Evolutionary conservation across 495 filamentous ascomycete genomes (phyloP).

Genomic region (Hyphodiscus hymeniophilus): DNA sequence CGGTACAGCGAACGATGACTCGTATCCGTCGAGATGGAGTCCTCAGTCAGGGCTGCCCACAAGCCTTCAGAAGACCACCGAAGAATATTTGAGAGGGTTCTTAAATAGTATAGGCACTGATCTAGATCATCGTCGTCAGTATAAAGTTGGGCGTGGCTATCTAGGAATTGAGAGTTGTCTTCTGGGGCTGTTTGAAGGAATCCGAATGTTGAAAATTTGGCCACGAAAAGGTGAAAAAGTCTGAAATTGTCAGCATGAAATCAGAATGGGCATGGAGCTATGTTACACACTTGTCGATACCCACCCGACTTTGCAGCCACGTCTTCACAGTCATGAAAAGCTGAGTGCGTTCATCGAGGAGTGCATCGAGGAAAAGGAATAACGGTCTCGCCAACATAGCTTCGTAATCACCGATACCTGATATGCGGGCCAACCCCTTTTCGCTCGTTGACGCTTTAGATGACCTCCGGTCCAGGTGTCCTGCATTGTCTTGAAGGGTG

Average conservation of each 20-base stretch:
- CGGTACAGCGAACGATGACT: conserved; percentile 28
- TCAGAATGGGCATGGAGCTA: conserved; percentile 11
- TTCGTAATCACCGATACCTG: conserved; percentile 46
- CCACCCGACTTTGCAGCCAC: conserved; percentile 73
- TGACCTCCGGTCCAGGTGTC: conserved; percentile 32
- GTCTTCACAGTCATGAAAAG: conserved; percentile 64
- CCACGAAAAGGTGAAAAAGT: conserved; percentile 46
- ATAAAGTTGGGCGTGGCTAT: conserved; percentile 24
- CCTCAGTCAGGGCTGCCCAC: conserved; percentile 52
- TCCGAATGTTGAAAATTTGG: conserved; percentile 43
- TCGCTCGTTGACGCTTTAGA: conserved; percentile 44
- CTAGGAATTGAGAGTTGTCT: conserved; percentile 11
- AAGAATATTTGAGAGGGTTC: conserved; percentile 64
- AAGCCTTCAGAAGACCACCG: conserved; percentile 50
- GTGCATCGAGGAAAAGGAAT: conserved; percentile 72
- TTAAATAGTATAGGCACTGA: conserved; percentile 70
- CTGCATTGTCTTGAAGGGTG: conserved; percentile 54
- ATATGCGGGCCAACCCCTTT: conserved; percentile 35
- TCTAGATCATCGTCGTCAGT: conserved; percentile 57
- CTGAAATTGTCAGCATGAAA: conserved; percentile 26
- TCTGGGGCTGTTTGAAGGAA: conserved; percentile 40
- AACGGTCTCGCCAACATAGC: conserved; percentile 75
- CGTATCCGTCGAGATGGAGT: conserved; percentile 30
- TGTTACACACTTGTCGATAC: conserved; percentile 46
- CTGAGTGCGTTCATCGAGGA: conserved; percentile 65